Base-by-base conservation (phyloP, 169 alveolate genomes). In the Eimeria maxima region DNA sequence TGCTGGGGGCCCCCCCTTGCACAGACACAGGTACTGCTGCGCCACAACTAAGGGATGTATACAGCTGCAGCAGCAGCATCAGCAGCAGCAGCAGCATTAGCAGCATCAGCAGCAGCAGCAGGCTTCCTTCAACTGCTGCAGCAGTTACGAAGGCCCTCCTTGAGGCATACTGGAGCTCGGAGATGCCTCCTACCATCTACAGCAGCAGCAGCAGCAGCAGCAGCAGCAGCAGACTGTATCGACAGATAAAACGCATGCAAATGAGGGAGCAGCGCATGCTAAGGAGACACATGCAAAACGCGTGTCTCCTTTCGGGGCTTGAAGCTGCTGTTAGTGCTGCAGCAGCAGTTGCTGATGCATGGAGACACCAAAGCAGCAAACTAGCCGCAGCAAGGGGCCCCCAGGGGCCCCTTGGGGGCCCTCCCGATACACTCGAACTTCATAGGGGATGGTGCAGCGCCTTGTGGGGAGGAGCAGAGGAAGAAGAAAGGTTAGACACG, bases 401-500 rank as follows among this genome's bases (percentile, higher is more conserved):
- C n/a, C n/a, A n/a, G 57, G 57, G 57, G 57, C 57, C 57, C 57
- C 57, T 11, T 50, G 11, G 57, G 57, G 57, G 57, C 57, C 57
- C 57, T 11, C 57, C 57, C 11, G 5, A 5, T 50, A 16, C 74
- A 57, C 45, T 7, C 57, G 88, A n/a, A 38, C 57, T 11, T 10
- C 67, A 29, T 11, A 29, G 65, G 45, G 65, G 88, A 4, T 44
- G 65, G 88, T 44, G 88, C 65, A 44, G 38, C 38, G 88, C 88
- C 88, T 27, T 44, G 86, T 74, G 86, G 86, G 86, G 86, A 74
- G 86, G 86, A 4, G 45, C 86, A 33, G 86, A 74, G 6, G 86
- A 74, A 44, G 57, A 44, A 50, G 57, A 5, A 50, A 50, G 11
- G 57, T 11, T 50, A 5, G 57, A 50, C 5, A 5, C 57, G 5